Conservation (phyloP, 2,329 filamentous ascomycete species). For the Chalaropsis thielavioides region DNA sequence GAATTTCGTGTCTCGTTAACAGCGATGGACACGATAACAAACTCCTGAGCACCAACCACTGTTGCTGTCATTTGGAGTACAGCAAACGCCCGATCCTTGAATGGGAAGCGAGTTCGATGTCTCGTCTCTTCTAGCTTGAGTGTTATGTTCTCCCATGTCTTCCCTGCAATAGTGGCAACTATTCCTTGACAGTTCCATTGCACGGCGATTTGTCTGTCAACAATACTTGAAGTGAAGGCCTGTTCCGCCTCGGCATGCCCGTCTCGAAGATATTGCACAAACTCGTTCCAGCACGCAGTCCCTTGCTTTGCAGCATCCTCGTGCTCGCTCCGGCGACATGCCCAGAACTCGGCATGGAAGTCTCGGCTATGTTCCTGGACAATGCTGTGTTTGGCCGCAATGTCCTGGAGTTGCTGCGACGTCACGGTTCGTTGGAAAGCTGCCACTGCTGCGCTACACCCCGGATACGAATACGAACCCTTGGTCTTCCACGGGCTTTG, state of each 20-base stretch:
- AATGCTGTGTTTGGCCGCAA: constrained; percentile 26
- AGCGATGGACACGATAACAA: constrained; percentile 44
- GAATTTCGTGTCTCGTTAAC: constrained; percentile 23
- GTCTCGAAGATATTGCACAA: constrained; percentile 43
- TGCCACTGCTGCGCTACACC: constrained; percentile 38
- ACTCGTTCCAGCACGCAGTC: constrained; percentile 50
- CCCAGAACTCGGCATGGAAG: constrained; percentile 42
- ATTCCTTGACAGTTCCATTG: constrained; percentile 33
- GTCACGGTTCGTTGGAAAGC: constrained; percentile 38
- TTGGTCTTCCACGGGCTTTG: constrained; percentile 35
- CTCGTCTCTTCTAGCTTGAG: constrained; percentile 48
- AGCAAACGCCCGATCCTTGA: constrained; percentile 51
- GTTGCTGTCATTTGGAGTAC: constrained; percentile 44
- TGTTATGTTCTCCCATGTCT: constrained; percentile 34
- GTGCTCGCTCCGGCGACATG: constrained; percentile 48
- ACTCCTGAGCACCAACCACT: constrained; percentile 29
- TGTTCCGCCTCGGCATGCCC: constrained; percentile 29
- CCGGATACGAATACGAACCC: constrained; percentile 33
- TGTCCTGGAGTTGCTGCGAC: constrained; percentile 29
- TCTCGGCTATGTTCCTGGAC: constrained; percentile 19
- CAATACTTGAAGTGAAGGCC: constrained; percentile 29
- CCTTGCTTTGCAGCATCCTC: constrained; percentile 34
- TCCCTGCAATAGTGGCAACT: constrained; percentile 26
- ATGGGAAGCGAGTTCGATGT: constrained; percentile 45
- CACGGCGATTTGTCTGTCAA: constrained; percentile 23